Evolutionary conservation across 768 basidiomycete genomes (phyloP), one percentile per base, ranked within the genome.

Genomic region (Tricholoma terreum): DNA sequence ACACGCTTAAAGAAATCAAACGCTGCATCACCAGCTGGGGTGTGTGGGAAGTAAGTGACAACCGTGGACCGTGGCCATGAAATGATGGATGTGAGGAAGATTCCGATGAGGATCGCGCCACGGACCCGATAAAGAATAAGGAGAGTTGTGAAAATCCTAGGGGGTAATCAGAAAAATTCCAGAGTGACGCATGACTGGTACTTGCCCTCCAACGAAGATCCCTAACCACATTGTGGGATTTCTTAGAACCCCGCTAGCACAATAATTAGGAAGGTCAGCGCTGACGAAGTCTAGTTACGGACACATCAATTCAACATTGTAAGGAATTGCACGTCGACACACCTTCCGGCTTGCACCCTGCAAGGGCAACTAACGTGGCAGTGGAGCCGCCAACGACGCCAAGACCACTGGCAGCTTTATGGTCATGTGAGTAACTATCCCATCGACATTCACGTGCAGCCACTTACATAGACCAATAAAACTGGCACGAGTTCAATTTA

Each of bases 1-100:
- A 93, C 85, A 61, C 92, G 74, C 70, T 91, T 90, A 82, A 94
- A 94, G 70, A 85, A 94, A 61, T 86, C 83, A 67, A 92, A 94
- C 42, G 87, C 75, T 30, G 78, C 80, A 64, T 94, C 82, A 6
- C 92, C 92, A 5, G 79, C 65, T 0, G 63, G 61, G 6, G 83
- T 89, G 64, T 92, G 77, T 1, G 92, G 92, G 77, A 94, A 94
- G 65, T 81, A 86, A 8, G 92, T 92, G 64, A 94, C 86, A 7
- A 83, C 34, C 0, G 92, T 92, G 0, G 82, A 79, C n/a, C 92
- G 84, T 0, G 90, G 90, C 92, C 92, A 94, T 0, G 89, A 92
- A 63, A 92, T 84, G 71, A 92, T 80, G 17, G 90, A 84, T 15
- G 87, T 87, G 58, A 93, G 72, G 75, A 92, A 79, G 64, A 94